Conservation (phyloP, 2,329 filamentous ascomycete species). For the Phaeosphaeria sp. region DNA sequence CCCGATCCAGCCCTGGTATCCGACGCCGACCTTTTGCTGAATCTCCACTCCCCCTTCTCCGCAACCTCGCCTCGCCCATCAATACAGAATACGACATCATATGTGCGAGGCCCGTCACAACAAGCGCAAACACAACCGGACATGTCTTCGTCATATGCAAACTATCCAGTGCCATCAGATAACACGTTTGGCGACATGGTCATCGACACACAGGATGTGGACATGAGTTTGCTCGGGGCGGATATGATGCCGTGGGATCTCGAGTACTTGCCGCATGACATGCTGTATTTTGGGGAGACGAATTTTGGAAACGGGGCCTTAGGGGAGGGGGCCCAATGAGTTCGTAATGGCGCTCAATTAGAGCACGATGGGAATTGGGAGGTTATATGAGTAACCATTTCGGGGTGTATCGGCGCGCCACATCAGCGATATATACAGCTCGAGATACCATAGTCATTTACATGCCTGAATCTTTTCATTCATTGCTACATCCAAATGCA, state of each 20-base stretch:
- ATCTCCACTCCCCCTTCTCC: slow-evolving; percentile 56
- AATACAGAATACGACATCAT: slow-evolving; percentile 25
- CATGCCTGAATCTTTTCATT: no score
- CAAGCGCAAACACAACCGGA: slow-evolving; percentile 16
- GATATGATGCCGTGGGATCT: slow-evolving; percentile 76
- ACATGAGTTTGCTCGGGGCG: slow-evolving; percentile 72
- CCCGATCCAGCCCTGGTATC: slow-evolving; percentile 49
- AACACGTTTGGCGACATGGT: slow-evolving; percentile 63
- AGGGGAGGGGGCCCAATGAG: not conserved
- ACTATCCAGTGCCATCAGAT: slow-evolving; percentile 34
- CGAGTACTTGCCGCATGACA: slow-evolving; percentile 73
- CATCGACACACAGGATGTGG: slow-evolving; percentile 79
- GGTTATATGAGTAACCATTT: not conserved
- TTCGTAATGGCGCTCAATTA: no score
- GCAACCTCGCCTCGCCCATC: slow-evolving; percentile 30
- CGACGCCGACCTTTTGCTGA: slow-evolving; percentile 57
- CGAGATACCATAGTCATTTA: not conserved
- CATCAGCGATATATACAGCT: not conserved
- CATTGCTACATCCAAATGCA: no score
- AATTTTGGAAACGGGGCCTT: slow-evolving; percentile 10
- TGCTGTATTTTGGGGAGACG: slow-evolving; percentile 55
- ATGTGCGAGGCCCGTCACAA: slow-evolving; percentile 23
- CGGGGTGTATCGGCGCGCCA: not conserved
- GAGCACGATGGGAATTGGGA: not conserved
- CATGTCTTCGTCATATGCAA: slow-evolving; percentile 34